Evolutionary conservation across 2,329 filamentous ascomycete species (phyloP).

Genomic region (Xylariales sp.): DNA sequence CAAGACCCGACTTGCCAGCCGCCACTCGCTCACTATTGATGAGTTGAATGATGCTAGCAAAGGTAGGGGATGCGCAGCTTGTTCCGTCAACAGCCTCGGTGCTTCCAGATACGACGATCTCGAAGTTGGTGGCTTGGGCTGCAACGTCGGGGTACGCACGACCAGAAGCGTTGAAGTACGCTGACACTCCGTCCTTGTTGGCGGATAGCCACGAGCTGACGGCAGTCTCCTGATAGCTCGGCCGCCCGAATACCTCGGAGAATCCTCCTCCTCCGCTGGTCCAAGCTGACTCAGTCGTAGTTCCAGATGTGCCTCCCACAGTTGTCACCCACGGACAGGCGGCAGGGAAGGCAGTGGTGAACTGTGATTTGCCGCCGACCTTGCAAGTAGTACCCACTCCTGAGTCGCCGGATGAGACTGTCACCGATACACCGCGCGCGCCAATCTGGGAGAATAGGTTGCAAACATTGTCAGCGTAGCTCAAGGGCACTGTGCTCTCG

Average conservation of each 20-base stretch:
- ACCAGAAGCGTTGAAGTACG: constrained; percentile 27
- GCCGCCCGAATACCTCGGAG: constrained; percentile 43
- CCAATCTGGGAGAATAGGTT: constrained; percentile 58
- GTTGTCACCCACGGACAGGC: constrained; percentile 35
- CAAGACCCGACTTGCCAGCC: constrained; percentile 42
- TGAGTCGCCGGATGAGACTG: constrained; percentile 57
- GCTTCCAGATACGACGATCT: constrained; percentile 32
- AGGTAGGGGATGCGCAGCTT: constrained; percentile 46
- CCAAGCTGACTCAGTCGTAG: constrained; percentile 25
- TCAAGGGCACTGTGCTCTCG: constrained; percentile 56
- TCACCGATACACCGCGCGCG: constrained; percentile 56
- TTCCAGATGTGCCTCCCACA: constrained; percentile 19
- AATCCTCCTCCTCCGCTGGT: constrained; percentile 49
- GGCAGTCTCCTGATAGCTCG: constrained; percentile 38
- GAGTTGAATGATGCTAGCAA: constrained; percentile 50
- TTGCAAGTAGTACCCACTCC: constrained; percentile 50
- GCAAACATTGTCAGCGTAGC: constrained; percentile 56
- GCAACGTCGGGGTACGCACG: constrained; percentile 50
- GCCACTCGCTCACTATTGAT: constrained; percentile 50
- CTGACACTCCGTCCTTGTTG: constrained; percentile 20
- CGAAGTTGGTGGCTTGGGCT: constrained; percentile 37
- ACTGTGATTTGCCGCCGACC: constrained; percentile 43
- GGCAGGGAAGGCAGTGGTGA: constrained; percentile 47
- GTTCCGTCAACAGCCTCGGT: constrained; percentile 22
- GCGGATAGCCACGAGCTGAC: constrained; percentile 38